Evolutionary conservation across 192 early-diverging fungal species (phyloP).

Genomic region (Coemansia sp.): DNA sequence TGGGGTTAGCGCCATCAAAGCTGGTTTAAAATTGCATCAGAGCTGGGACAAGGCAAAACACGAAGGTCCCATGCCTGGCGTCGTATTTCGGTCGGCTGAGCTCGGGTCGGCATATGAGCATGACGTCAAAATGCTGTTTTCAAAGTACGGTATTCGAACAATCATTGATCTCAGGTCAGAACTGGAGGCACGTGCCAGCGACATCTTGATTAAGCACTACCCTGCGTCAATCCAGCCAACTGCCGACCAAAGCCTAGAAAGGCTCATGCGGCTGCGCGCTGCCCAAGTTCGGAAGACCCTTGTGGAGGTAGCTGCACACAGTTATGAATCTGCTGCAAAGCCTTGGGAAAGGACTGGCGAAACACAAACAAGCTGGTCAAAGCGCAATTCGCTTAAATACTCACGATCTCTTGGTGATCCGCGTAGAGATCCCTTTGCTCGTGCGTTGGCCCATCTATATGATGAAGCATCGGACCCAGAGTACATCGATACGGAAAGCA

Average conservation of each 20-base stretch:
- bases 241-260: slow-evolving; percentile 42
- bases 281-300: slow-evolving; percentile 46
- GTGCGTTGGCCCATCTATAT: slow-evolving; percentile 43
- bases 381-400: slow-evolving; percentile 48
- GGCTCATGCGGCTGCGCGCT: slow-evolving; percentile 31
- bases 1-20: slow-evolving; percentile 45
- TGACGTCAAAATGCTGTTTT: slow-evolving; percentile 51
- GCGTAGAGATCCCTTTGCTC: slow-evolving; percentile 35
- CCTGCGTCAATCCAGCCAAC: slow-evolving; percentile 51
- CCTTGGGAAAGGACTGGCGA: slow-evolving; percentile 53
- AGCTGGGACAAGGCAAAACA: slow-evolving; percentile 14
- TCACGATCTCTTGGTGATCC: slow-evolving; percentile 41
- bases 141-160: slow-evolving; percentile 53
- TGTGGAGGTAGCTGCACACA: slow-evolving; percentile 51
- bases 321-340: slow-evolving; percentile 44
- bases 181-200: slow-evolving; percentile 46
- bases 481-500: slow-evolving; percentile 24
- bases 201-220: slow-evolving; percentile 49
- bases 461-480: slow-evolving; percentile 26
- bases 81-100: slow-evolving; percentile 55
- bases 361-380: slow-evolving; percentile 40
- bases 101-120: slow-evolving; percentile 44
- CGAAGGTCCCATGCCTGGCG: slow-evolving; percentile 48
- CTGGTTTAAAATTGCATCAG: slow-evolving; percentile 20
- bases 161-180: slow-evolving; percentile 57